Percentiles rank a stretch among this genome's conserved stretches.
These are phyloP conservation scores for Yarrowia divulgata DNA, from an alignment of 805 yeast species.

Conservation along the genomic window DNA sequence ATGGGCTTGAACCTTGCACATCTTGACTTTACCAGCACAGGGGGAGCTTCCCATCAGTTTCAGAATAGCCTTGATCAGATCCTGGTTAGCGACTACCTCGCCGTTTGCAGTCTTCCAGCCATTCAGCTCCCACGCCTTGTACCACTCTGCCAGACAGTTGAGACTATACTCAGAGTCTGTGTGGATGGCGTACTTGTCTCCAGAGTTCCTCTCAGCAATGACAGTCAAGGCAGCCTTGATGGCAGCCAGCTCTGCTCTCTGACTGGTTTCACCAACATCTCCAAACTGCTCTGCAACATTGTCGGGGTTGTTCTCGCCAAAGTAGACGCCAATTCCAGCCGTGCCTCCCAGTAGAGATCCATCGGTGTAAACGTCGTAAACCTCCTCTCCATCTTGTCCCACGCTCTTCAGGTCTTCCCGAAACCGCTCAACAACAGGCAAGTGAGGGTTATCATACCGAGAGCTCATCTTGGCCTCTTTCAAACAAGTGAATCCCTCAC, in stretches of 20 bases:
- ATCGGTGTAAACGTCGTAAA: neutral
- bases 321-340: slow-evolving; percentile 1
- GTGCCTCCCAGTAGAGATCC: neutral
- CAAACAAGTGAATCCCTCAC: neutral
- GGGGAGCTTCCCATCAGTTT: neutral
- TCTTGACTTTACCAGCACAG: neutral
- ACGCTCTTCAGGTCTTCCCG: neutral
- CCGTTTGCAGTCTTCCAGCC: neutral
- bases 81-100: neutral
- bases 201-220: neutral
- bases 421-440: neutral
- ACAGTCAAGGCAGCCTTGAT: neutral
- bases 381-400: neutral
- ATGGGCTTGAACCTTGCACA: neutral
- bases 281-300: neutral
- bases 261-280: neutral
- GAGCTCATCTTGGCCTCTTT: slow-evolving; percentile 7
- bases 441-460: neutral
- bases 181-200: neutral
- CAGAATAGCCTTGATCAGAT: neutral
- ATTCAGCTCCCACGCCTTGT: neutral
- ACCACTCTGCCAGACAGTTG: neutral
- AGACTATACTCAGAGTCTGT: neutral
- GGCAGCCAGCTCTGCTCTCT: slow-evolving; percentile 1
- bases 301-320: slow-evolving; percentile 5